Base-by-base conservation (phyloP, 257 asterid species). In the Vinca minor region DNA sequence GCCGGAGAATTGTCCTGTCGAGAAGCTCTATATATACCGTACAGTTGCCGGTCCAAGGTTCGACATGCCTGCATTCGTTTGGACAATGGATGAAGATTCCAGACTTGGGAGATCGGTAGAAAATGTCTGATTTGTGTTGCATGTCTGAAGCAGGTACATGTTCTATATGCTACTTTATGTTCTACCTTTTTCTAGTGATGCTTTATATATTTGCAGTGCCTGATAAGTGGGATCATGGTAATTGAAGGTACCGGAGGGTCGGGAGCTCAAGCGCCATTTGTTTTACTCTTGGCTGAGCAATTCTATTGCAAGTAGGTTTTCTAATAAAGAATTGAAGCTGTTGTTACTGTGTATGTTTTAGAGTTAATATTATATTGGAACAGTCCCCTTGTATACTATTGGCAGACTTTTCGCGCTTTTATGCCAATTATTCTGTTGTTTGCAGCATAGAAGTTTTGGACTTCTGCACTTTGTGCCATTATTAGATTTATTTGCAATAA, bases 21-120 rank as follows among this genome's bases (percentile, higher is more conserved):
- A 93, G 74, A 82, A 81, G 66, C 84, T 89, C 4, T 93, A 93
- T 49, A 71, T 85, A 59, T 93, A 93, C 68, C 86, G 99, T 3
- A 78, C 96, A 0, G 94, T 89, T 28, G 80, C 95, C 4, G 94
- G 96, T 25, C 84, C 80, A 26, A 90, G 99, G 83, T 78, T 64
- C 15, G 99, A 93, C 80, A 81, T 77, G 91, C 99, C 99, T 7
- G 82, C 76, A 52, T 93, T 77, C 13, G 97, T 93, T 31, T 87
- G 93, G 94, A 89, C 82, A 8, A 81, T 80, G 85, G 83, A 79
- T 12, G 78, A 79, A 68, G 85, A 78, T n/a, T 65, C 79, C 59
- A 79, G 67, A 75, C 47, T 12, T 50, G 34, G 0, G 15, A 4
- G 0, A 20, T 28, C 18, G 20, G 25, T n/a, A 14, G 58, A 7